Base-by-base conservation (phyloP, 164 flowering plant genomes). In the Akebia trifoliata region DNA sequence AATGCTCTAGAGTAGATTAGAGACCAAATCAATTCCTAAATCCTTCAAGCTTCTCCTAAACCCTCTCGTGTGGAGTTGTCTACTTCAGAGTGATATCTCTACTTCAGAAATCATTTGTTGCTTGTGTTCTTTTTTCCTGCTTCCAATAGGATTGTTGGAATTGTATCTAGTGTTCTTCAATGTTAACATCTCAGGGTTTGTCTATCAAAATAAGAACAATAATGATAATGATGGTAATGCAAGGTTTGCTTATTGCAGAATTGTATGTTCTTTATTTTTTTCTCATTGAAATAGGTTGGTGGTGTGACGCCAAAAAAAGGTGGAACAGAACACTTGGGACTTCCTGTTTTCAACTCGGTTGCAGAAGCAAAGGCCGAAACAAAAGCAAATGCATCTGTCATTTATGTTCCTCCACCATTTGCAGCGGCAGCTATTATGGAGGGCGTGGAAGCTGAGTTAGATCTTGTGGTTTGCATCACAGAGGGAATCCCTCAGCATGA, bases 401-500 rank as follows among this genome's bases (percentile, higher is more conserved):
- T 94, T 43, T 94, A 94, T 72, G 99, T 94, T 43, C 97, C 99
- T 22, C 97, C 99, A 35, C 87, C 99, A 36, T 94, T 94, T 78
- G 99, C 97, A 54, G 96, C 96, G 1, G 86, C 85, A 39, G 97
- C 99, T 56, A 94, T 94, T 56, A 66, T 87, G 96, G 97, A 90
- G 81, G 85, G 88, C 18, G 40, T 90, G 80, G 99, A 90, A 70
- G 97, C 99, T 62, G 97, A 94, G 67, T 68, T 94, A 67, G 97
- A 94, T 74, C 82, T 90, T 61, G 74, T 94, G 57, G 99, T 90
- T 21, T 94, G 99, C 78, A 87, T 94, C 59, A 94, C 99, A 0
- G 97, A 94, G 67, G 99, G 99, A 56, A 88, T 94, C 40, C 97
- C 97, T 54, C 96, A 90, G 69, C 97, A 90, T 81, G 99, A 94